Base-by-base conservation (phyloP, 345 rosid genomes). In the Gossypium sturtianum region DNA sequence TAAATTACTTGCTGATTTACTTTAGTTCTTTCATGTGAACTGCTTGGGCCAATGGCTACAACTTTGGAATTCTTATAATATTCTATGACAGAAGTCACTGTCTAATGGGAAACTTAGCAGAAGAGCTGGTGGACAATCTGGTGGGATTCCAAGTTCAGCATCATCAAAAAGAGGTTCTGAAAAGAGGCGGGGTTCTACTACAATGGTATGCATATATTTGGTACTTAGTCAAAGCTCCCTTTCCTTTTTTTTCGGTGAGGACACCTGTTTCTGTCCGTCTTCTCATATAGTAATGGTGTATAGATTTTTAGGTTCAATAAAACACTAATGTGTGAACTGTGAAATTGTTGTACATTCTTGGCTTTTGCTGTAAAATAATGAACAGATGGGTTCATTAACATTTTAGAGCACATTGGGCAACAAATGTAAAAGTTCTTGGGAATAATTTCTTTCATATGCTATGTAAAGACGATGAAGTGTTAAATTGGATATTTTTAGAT, bases 121-220 rank as follows among this genome's bases (percentile, higher is more conserved):
- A 83, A 84, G 87, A 78, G 83, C 86, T 65, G 79, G 68, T 80
- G 80, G 80, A 68, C 73, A 86, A 75, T 79, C 88, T 68, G 72
- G 80, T 47, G 81, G 85, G 72, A 83, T 78, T 77, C 77, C 83
- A 44, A 66, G 85, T 71, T 87, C 90, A 68, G 80, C 74, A 29
- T 73, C 84, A 45, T 82, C 85, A 10, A 89, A 89, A 80, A 82
- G 88, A 64, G 85, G 81, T 72, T 85, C 87, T 80, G 91, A 86
- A 52, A 90, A 83, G 85, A 87, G 84, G 79, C 78, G 81, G 69
- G 78, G 23, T 74, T 85, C 90, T 27, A 81, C 86, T 56, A 79
- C 77, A 66, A 86, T 84, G 90, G 89, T 87, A 83, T 53, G 67
- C 19, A 52, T 47, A 51, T 71, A 45, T 12, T 38, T 41, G 15